These are phyloP conservation scores for Cladosporium halotolerans DNA, from an alignment of 2,329 filamentous ascomycete genomes.

Conservation along the genomic window DNA sequence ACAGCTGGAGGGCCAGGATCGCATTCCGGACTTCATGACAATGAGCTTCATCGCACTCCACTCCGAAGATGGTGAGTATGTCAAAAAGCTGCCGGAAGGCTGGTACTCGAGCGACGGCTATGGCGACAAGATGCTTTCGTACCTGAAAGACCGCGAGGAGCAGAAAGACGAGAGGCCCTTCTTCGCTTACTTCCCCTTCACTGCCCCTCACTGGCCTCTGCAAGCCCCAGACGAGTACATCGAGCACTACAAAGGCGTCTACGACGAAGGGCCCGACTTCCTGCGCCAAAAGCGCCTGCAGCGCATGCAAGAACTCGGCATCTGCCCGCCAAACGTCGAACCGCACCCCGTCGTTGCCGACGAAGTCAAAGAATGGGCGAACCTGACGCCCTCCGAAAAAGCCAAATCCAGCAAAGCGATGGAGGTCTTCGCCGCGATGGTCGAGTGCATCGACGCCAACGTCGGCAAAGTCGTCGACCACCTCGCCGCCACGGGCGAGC, in stretches of 20 bases:
- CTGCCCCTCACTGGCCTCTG: slow-evolving; percentile 58
- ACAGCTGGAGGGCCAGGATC: slow-evolving; percentile 31
- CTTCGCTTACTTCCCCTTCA: slow-evolving; percentile 57
- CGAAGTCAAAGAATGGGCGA: slow-evolving; percentile 44
- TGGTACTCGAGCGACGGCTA: slow-evolving; percentile 37
- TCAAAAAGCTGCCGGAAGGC: slow-evolving; percentile 32
- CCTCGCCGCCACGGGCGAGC: slow-evolving; percentile 49
- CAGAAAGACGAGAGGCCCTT: slow-evolving; percentile 43
- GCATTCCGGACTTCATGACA: slow-evolving; percentile 37
- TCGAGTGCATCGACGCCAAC: slow-evolving; percentile 54
- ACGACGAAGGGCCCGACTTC: slow-evolving; percentile 55
- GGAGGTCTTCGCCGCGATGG: slow-evolving; percentile 60
- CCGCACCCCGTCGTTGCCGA: slow-evolving; percentile 47
- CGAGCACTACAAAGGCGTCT: slow-evolving; percentile 53
- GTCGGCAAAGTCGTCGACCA: slow-evolving; percentile 55
- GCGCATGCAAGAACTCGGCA: slow-evolving; percentile 51
- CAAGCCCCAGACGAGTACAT: slow-evolving; percentile 53
- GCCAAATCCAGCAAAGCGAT: slow-evolving; percentile 48
- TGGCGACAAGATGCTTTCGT: slow-evolving; percentile 34
- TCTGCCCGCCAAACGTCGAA: slow-evolving; percentile 47
- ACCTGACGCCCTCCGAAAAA: slow-evolving; percentile 42
- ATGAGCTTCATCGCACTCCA: slow-evolving; percentile 37
- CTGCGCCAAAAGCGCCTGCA: slow-evolving; percentile 49
- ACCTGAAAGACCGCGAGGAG: slow-evolving; percentile 31
- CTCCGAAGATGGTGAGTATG: slow-evolving; percentile 35